Evolutionary conservation across 257 asterid genomes (phyloP).

Genomic region (Solanum bulbocastanum): DNA sequence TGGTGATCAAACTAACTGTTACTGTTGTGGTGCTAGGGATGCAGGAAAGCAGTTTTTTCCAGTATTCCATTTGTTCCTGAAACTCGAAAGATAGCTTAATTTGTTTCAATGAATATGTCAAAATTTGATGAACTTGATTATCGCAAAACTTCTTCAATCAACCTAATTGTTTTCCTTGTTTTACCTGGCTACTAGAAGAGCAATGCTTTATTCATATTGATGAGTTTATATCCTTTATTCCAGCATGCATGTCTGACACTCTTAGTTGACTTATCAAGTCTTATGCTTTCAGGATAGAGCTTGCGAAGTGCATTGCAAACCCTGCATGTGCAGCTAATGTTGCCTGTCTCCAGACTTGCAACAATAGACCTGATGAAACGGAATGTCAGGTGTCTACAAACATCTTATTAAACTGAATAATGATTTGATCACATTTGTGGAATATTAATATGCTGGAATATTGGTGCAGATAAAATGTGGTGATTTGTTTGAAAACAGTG

Average conservation of each 20-base stretch:
- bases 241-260: not conserved
- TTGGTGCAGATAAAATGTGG: conserved; percentile 81
- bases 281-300: conserved; percentile 57
- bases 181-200: not conserved
- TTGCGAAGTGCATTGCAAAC: conserved; percentile 77
- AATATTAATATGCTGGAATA: not conserved
- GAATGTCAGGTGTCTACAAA: conserved; percentile 73
- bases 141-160: not conserved
- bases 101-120: not conserved
- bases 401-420: not conserved
- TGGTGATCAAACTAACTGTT: not conserved
- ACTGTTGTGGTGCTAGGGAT: not conserved
- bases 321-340: conserved; percentile 95
- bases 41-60: not conserved
- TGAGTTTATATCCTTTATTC: not conserved
- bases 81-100: not conserved
- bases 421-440: not conserved
- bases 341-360: conserved; percentile 94
- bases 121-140: not conserved
- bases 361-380: conserved; percentile 89
- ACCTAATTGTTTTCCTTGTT: not conserved
- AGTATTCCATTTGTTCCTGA: not conserved
- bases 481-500: conserved; percentile 78
- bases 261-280: not conserved
- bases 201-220: not conserved